Base-by-base conservation (phyloP, 73 alveolate species). In the Paramecium tetraurelia region DNA sequence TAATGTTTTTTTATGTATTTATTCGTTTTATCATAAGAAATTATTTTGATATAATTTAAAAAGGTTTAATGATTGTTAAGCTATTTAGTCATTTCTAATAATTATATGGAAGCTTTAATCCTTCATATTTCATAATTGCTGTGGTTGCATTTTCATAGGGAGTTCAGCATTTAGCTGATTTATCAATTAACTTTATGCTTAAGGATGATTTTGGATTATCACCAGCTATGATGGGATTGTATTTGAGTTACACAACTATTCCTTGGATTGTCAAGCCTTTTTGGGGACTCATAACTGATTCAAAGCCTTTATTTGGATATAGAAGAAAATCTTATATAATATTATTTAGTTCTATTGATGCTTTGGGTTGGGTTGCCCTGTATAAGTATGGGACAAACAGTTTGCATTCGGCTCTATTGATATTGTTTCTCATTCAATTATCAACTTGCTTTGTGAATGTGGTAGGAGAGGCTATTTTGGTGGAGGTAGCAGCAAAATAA, bases 271-370 rank as follows among this genome's bases (percentile, higher is more conserved):
- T 98, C 21, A 98, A 98, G 68, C 99, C 99, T 18, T 4, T 97
- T 11, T 98, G 96, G 95, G 99, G 99, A 27, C 95, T 98, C 92
- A 94, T 97, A 27, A 94, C 98, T 35, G 99, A 98, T 94, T 95
- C 97, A 80, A 80, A 93, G 21, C 98, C 99, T 3, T 86, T 98
- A 68, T 96, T 87, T 90, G 99, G 99, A 31, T 95, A 92, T 88
- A 92, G 96, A 31, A 93, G 99, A 48, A 93, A 94, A 80, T 77
- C 98, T 20, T 97, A 98, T 92, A 85, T 98, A 85, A 86, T 97
- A 2, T 27, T 97, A 11, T 96, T 95, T 70, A 96, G 99, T 5
- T 57, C 92, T 4, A 24, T 96, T 10, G 94, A 94, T 36, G 88
- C 95, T 48, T 7, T 93, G 27, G 95, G 95, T 20, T 98, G 99